phyloP scores from a whole-genome alignment of 179 eudicot species.

The Nepenthes alata region DNA sequence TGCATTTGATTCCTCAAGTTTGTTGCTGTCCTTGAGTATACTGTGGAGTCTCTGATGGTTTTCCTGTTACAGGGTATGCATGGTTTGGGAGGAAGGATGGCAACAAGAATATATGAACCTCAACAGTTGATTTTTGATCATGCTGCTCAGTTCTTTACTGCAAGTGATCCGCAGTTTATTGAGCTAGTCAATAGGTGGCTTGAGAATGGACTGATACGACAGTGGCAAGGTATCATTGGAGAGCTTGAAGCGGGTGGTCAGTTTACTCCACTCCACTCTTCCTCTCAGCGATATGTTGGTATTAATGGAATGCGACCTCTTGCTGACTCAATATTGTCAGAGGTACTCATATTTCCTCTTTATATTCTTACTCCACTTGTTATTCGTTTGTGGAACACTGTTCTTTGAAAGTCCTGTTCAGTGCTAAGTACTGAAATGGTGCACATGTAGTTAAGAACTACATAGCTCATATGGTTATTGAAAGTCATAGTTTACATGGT shows the following conservation, averaged over 20 bases:
- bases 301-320: slow-evolving; percentile 84
- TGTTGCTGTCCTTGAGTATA: not conserved
- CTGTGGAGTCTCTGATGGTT: not conserved
- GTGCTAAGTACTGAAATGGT: too few species aligned
- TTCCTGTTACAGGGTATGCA: slow-evolving; percentile 55
- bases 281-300: slow-evolving; percentile 60
- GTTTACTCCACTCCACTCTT: slow-evolving; percentile 45
- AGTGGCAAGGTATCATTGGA: slow-evolving; percentile 74
- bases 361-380: too few species aligned
- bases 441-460: too few species aligned
- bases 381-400: too few species aligned
- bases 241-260: slow-evolving; percentile 72
- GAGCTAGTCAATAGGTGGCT: slow-evolving; percentile 69
- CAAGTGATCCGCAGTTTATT: slow-evolving; percentile 51
- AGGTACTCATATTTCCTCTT: slow-evolving; percentile 29
- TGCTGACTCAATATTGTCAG: slow-evolving; percentile 69
- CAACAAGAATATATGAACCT: slow-evolving; percentile 65
- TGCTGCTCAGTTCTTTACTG: slow-evolving; percentile 91
- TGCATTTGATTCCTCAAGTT: not conserved
- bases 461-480: too few species aligned
- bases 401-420: too few species aligned
- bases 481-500: too few species aligned
- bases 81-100: slow-evolving; percentile 99
- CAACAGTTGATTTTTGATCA: slow-evolving; percentile 68
- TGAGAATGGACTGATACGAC: slow-evolving; percentile 51